Evolutionary conservation across 1,139 yeast species (phyloP).

Genomic region (Blastobotrys serpentis): DNA sequence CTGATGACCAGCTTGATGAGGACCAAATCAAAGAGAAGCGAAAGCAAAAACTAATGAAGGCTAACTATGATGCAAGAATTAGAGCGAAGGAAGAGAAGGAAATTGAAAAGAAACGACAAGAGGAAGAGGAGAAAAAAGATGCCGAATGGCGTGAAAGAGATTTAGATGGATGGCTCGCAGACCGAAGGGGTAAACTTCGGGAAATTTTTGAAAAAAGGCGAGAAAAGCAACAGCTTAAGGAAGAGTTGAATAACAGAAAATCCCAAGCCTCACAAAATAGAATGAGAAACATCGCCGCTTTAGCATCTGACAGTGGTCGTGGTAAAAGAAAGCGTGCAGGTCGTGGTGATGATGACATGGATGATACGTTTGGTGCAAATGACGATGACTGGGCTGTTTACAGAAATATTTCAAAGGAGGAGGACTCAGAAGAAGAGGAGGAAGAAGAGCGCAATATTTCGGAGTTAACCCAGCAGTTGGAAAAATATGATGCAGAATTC

Average conservation of each 20-base stretch:
- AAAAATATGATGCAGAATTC: constrained; percentile 81
- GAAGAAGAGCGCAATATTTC: constrained; percentile 68
- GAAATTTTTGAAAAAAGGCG: constrained; percentile 56
- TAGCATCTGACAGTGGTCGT: constrained; percentile 67
- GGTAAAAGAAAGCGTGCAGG: constrained; percentile 35
- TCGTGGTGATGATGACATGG: constrained; percentile 73
- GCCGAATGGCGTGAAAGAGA: constrained; percentile 75
- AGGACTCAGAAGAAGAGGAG: constrained; percentile 70
- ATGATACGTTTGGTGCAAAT: constrained; percentile 92
- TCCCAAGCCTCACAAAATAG: constrained; percentile 89
- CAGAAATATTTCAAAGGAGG: constrained; percentile 73
- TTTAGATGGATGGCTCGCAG: constrained; percentile 74
- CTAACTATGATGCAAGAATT: constrained; percentile 84
- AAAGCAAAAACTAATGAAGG: constrained; percentile 76
- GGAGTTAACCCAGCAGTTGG: constrained; percentile 67
- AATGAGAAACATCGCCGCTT: constrained; percentile 86
- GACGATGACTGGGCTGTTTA: constrained; percentile 96
- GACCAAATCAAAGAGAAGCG: constrained; percentile 86
- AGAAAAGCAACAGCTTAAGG: constrained; percentile 68
- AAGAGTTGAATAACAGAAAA: constrained; percentile 82
- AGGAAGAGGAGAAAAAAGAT: constrained; percentile 52
- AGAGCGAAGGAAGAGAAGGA: constrained; percentile 80
- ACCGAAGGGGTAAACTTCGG: constrained; percentile 62
- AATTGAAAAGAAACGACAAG: constrained; percentile 51
- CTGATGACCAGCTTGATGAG: constrained; percentile 73